Conservation (phyloP, 306 rosid genomes). For the Quercus mongolica region DNA sequence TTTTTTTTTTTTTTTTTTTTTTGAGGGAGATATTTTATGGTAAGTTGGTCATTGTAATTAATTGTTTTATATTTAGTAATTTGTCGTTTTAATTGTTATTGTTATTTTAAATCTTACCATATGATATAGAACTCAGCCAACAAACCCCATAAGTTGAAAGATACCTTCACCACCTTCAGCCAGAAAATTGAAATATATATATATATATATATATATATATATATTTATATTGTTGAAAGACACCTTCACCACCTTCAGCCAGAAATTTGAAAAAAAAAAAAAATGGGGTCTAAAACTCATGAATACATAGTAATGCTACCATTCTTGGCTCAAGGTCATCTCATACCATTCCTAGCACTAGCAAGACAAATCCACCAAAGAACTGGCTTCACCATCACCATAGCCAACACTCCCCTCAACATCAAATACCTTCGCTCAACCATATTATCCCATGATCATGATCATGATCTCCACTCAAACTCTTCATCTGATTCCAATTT, state of each 20-base stretch:
- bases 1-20: no score
- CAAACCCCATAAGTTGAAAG: not conserved
- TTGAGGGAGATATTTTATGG: no score
- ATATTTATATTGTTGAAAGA: no score
- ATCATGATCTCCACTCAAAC: no score
- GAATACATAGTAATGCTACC: slow-evolving; percentile 64
- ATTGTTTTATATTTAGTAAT: no score
- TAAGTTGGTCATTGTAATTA: no score
- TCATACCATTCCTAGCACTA: slow-evolving; percentile 59
- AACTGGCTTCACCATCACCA: slow-evolving; percentile 44
- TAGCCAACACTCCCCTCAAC: slow-evolving; percentile 67
- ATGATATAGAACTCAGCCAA: not conserved
- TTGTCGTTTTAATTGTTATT: no score
- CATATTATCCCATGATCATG: not conserved
- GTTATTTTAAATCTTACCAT: no score
- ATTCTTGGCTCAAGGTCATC: slow-evolving; percentile 77
- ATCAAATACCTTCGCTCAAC: slow-evolving; percentile 46
- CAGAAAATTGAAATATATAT: not conserved
- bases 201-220: no score
- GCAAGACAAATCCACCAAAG: slow-evolving; percentile 52
- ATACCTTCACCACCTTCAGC: not conserved
- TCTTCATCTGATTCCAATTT: slow-evolving; percentile 6
- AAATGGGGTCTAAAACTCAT: not conserved
- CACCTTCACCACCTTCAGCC: not conserved
- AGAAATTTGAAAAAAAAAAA: not conserved